Base-by-base conservation (phyloP, 345 rosid species). In the Arabidopsis suecica region DNA sequence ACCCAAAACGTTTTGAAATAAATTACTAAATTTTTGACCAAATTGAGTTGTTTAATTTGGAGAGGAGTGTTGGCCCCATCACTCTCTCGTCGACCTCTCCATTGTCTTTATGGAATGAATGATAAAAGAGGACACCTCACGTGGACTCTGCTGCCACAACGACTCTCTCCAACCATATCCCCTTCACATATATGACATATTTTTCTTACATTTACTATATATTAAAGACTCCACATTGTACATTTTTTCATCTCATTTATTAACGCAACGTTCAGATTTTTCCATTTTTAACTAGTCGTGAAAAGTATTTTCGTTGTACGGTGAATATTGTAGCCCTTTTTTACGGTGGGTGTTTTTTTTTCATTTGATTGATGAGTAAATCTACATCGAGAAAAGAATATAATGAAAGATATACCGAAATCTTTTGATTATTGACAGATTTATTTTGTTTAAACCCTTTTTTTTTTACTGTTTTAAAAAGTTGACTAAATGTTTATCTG, bases 71-170 rank as follows among this genome's bases (percentile, higher is more conserved):
- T 87, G 93, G 89, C 3, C 84, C 96, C 90, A 81, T 71, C 68
- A 40, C 28, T 28, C 12, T 71, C 65, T 1, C 67, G 71, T 79
- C 77, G 90, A 82, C 90, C 92, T 81, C 91, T 77, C 42, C 96
- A 83, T 78, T 86, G 96, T 91, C 98, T 91, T 91, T 91, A 85
- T 85, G 90, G 91, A 91, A 88, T 88, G 96, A 89, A 91, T 89
- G 93, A 93, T 87, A 87, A 83, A 88, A 88, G 81, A 84, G 93
- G 84, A 95, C 96, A 93, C 87, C 98, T 91, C 98, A 91, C 96
- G 97, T 93, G 98, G 97, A 88, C 85, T 93, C 98, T 91, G 96
- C 77, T 86, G 84, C 97, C 93, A 88, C 88, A 86, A 89, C 83
- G 80, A 49, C 94, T 58, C 81, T 58, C 72, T 86, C 93, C 90